These are phyloP conservation scores for Domatiomyces catenatus DNA, from an alignment of 2,329 filamentous ascomycete genomes.

Conservation along the genomic window DNA sequence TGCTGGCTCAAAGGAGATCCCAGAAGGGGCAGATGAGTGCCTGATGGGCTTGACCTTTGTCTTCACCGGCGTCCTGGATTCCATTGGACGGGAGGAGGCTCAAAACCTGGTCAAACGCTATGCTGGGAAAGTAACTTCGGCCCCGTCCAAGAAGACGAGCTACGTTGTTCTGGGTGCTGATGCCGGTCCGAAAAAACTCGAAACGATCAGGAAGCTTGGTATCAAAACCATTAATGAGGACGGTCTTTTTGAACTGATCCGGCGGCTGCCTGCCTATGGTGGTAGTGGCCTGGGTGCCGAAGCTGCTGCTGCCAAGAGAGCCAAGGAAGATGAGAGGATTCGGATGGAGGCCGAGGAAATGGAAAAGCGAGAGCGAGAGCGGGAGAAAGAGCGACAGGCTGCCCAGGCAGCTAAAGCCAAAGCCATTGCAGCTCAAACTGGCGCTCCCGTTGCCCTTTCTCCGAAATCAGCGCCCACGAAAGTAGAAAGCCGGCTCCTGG, in stretches of 20 bases:
- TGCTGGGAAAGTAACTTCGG: slow-evolving; percentile 74
- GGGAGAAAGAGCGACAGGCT: slow-evolving; percentile 28
- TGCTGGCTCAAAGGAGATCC: slow-evolving; percentile 53
- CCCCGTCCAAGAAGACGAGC: slow-evolving; percentile 82
- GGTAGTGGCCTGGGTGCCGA: slow-evolving; percentile 78
- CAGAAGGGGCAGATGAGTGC: slow-evolving; percentile 74
- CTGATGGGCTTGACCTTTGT: slow-evolving; percentile 82
- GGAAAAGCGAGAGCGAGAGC: slow-evolving; percentile 58
- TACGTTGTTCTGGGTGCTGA: slow-evolving; percentile 85
- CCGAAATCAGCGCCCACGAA: slow-evolving; percentile 27
- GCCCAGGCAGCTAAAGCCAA: slow-evolving; percentile 31
- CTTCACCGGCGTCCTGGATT: slow-evolving; percentile 77
- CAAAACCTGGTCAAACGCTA: slow-evolving; percentile 80
- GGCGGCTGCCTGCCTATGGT: slow-evolving; percentile 65
- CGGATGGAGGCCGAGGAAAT: slow-evolving; percentile 68
- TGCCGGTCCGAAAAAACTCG: slow-evolving; percentile 82
- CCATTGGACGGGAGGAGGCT: slow-evolving; percentile 68
- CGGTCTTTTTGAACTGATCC: slow-evolving; percentile 76
- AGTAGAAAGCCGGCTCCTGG: slow-evolving; percentile 61
- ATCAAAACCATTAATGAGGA: slow-evolving; percentile 92
- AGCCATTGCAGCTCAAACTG: slow-evolving; percentile 26
- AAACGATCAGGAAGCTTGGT: slow-evolving; percentile 62
- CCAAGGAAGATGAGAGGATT: slow-evolving; percentile 70
- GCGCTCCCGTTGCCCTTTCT: slow-evolving; percentile 23
- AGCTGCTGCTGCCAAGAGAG: slow-evolving; percentile 69